Conservation (phyloP, 1,284 basidiomycete species). For the Rhodotorula sp. region DNA sequence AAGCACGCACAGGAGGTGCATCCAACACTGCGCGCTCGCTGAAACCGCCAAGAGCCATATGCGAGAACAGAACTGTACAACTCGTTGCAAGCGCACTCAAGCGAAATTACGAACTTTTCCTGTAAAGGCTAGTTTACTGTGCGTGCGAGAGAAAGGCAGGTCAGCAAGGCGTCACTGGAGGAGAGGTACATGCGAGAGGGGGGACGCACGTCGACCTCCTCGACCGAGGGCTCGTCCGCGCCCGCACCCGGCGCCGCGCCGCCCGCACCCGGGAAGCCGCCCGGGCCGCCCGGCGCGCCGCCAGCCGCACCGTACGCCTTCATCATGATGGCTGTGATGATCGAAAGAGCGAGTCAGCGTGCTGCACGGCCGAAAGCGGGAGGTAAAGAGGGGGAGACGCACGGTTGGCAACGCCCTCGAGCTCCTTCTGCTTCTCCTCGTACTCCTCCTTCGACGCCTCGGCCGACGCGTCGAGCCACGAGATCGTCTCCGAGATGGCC, state of each 20-base stretch:
- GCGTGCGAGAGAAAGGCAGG: too few relatives aligned
- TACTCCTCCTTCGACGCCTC: conserved; percentile 97
- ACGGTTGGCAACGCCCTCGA: conserved; percentile 78
- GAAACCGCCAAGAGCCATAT: too few relatives aligned
- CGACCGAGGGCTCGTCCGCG: conserved; percentile 77
- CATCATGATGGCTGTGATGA: conserved; percentile 63
- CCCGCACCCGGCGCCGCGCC: conserved; percentile 59
- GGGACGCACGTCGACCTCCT: conserved; percentile 82
- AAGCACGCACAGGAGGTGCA: too few relatives aligned
- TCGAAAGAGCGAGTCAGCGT: conserved; percentile 40
- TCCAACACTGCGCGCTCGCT: too few relatives aligned
- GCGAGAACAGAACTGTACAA: too few relatives aligned
- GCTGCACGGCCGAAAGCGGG: neutral
- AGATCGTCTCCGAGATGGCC: conserved; percentile 77
- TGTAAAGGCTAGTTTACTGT: too few relatives aligned
- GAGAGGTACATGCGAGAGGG: too few relatives aligned
- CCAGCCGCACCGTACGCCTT: conserved; percentile 75
- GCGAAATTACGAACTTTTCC: too few relatives aligned
- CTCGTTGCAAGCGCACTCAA: too few relatives aligned
- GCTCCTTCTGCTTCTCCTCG: conserved; percentile 91
- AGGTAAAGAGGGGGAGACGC: neutral
- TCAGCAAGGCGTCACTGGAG: too few relatives aligned
- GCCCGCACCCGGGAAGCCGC: conserved; percentile 43
- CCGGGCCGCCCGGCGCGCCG: conserved; percentile 50
- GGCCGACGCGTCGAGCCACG: conserved; percentile 80